A percentile compares a stretch with the other conserved stretches of the same genome.
Conservation (phyloP, 2,329 filamentous ascomycete species). For the Neoarthrinium moseri region DNA sequence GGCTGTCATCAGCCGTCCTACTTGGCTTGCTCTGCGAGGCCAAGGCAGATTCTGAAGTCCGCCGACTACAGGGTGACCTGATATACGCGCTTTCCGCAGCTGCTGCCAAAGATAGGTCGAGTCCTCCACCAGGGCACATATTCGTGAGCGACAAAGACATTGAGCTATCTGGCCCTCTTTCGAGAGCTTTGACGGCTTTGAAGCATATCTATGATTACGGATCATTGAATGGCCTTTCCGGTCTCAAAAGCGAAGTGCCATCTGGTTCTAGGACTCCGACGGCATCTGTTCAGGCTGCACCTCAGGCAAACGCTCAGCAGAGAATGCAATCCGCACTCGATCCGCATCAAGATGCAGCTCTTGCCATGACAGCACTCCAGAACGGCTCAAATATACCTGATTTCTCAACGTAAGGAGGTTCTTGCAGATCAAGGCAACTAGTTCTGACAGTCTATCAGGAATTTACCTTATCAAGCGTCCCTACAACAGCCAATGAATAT, state of each 20-base stretch:
- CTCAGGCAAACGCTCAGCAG: conserved; percentile 22
- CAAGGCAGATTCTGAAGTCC: conserved; percentile 61
- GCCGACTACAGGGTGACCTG: conserved; percentile 62
- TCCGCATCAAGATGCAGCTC: conserved; percentile 59
- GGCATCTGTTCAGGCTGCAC: conserved; percentile 36
- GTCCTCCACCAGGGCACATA: conserved; percentile 51
- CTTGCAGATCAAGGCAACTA: background rate
- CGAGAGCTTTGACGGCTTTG: conserved; percentile 58
- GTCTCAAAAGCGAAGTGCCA: conserved; percentile 46
- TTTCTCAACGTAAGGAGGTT: conserved; percentile 36
- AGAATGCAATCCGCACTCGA: conserved; percentile 35
- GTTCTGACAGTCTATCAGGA: conserved; percentile 10
- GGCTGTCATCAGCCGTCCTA: conserved; percentile 62
- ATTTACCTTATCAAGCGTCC: conserved; percentile 24
- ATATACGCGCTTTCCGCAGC: conserved; percentile 64
- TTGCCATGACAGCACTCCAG: conserved; percentile 66
- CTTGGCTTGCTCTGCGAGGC: conserved; percentile 64
- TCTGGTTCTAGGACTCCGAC: conserved; percentile 43
- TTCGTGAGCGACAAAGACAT: conserved; percentile 58
- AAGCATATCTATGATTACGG: conserved; percentile 68
- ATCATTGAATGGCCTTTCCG: conserved; percentile 48
- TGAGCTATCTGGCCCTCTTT: conserved; percentile 60
- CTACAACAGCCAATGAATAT: conserved; percentile 30
- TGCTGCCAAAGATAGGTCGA: conserved; percentile 58
- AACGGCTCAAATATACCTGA: conserved; percentile 50